These are phyloP conservation scores for Jatropha curcas DNA, from an alignment of 345 rosid genomes.

Conservation along the genomic window DNA sequence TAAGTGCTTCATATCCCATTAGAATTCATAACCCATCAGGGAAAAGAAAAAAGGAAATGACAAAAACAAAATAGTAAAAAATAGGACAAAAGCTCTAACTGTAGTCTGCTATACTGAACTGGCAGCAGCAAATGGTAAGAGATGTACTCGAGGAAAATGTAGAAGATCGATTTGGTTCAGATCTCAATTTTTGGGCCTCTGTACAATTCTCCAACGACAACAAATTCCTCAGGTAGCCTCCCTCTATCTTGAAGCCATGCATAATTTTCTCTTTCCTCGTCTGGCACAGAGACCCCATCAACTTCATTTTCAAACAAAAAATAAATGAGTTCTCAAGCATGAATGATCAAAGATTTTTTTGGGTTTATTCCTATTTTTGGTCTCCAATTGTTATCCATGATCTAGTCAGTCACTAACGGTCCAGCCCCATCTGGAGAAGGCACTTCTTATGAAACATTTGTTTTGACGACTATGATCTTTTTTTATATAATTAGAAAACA, in stretches of 20 bases:
- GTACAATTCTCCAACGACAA: conserved; percentile 49
- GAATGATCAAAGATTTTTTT: too few relatives aligned
- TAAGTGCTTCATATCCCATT: background rate
- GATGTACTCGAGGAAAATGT: background rate
- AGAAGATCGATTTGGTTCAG: too few relatives aligned
- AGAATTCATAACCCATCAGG: background rate
- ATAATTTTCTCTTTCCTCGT: conserved; percentile 49
- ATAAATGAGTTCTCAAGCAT: too few relatives aligned
- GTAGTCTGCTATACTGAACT: conserved; percentile 7
- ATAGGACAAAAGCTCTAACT: background rate
- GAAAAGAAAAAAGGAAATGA: background rate
- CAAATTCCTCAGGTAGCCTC: conserved; percentile 53
- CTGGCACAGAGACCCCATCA: conserved; percentile 43
- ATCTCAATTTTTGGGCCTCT: conserved; percentile 20
- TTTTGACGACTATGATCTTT: too few relatives aligned
- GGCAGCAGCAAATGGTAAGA: conserved; percentile 2
- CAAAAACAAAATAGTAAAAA: background rate
- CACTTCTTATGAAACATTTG: too few relatives aligned
- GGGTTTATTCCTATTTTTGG: too few relatives aligned
- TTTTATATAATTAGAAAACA: too few relatives aligned
- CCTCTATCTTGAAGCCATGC: conserved; percentile 80
- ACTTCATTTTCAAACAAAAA: conserved; percentile 29
- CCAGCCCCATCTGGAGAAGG: too few relatives aligned
- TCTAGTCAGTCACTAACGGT: too few relatives aligned
- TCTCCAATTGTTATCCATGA: too few relatives aligned